Conservation (phyloP, 2,329 filamentous ascomycete genomes). For the Colletotrichum lindemuthianum region DNA sequence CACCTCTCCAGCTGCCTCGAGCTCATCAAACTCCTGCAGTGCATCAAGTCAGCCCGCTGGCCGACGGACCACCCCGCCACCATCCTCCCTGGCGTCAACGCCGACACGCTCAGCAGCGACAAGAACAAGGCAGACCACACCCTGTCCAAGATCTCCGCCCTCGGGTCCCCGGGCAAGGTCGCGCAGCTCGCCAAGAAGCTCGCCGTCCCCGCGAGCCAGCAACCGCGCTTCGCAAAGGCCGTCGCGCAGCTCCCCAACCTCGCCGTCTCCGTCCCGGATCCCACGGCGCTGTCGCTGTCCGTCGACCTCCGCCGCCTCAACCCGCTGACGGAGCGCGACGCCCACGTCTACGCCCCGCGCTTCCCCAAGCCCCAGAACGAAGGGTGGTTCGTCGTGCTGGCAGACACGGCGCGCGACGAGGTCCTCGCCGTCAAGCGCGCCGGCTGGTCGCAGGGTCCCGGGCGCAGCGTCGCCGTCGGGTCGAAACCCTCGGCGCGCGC, state of each 20-base stretch:
- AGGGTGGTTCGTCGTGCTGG: conserved; percentile 88
- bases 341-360: conserved; percentile 83
- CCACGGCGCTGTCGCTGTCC: conserved; percentile 71
- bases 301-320: conserved; percentile 76
- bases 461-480: conserved; percentile 48
- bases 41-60: conserved; percentile 93
- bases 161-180: conserved; percentile 46
- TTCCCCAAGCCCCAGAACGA: conserved; percentile 97
- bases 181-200: conserved; percentile 61
- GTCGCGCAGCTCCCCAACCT: conserved; percentile 76
- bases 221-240: conserved; percentile 65
- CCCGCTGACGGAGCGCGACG: conserved; percentile 69
- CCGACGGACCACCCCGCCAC: conserved; percentile 81
- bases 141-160: conserved; percentile 55
- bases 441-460: conserved; percentile 66
- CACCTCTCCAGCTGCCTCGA: conserved; percentile 79
- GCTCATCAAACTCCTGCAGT: conserved; percentile 89
- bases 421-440: conserved; percentile 88
- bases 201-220: conserved; percentile 55
- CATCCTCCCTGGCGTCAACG: conserved; percentile 79
- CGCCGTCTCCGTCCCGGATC: conserved; percentile 66
- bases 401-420: conserved; percentile 74
- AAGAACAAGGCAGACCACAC: conserved; percentile 49
- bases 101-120: conserved; percentile 46
- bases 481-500: conserved; percentile 63